Conservation (phyloP, 768 basidiomycete species). For the Imleria badia region DNA sequence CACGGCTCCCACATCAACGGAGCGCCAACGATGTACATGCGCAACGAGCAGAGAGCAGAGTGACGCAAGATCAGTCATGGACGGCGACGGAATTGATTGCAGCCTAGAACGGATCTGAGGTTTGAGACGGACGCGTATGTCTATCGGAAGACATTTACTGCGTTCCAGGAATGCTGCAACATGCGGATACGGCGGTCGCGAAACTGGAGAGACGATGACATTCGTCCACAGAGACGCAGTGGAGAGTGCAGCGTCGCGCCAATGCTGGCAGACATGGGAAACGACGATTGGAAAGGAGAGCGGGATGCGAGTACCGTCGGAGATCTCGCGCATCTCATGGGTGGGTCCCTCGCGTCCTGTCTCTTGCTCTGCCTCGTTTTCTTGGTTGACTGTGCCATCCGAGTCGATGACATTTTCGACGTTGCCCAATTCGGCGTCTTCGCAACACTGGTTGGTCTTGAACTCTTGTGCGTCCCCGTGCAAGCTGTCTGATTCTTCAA, state of each 20-base stretch:
- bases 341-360: too few relatives aligned
- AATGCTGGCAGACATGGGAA: conserved; percentile 58
- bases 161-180: conserved; percentile 49
- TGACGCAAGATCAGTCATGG: conserved; percentile 15
- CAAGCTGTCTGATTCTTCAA: too few relatives aligned
- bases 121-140: conserved; percentile 51
- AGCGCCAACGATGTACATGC: conserved; percentile 50
- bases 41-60: conserved; percentile 42
- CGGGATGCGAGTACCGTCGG: conserved; percentile 10
- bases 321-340: too few relatives aligned
- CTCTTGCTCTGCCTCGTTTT: too few relatives aligned
- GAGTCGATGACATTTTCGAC: too few relatives aligned
- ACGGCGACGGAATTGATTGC: too few relatives aligned
- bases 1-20: conserved; percentile 43
- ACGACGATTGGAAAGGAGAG: conserved; percentile 51
- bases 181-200: conserved; percentile 43
- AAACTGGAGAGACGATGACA: conserved; percentile 25
- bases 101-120: too few relatives aligned
- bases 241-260: conserved; percentile 50
- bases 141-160: conserved; percentile 50
- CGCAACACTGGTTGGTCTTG: too few relatives aligned
- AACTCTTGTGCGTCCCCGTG: too few relatives aligned
- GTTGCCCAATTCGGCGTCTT: too few relatives aligned
- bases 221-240: conserved; percentile 54
- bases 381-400: too few relatives aligned